Conservation (phyloP, 2,329 filamentous ascomycete species). For the Lizonia empirigonia region DNA sequence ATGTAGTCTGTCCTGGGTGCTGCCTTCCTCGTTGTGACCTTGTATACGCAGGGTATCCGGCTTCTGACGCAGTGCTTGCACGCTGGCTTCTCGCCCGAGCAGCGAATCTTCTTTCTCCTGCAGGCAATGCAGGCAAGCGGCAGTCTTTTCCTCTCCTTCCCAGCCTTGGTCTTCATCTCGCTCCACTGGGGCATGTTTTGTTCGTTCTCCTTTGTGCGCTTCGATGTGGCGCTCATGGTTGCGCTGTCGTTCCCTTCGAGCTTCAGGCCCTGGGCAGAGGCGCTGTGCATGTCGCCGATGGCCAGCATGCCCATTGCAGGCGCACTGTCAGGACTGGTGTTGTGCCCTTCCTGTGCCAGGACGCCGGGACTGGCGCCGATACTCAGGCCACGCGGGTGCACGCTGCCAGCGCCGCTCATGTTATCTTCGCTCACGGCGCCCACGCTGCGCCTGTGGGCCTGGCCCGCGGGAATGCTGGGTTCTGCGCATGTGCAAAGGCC, state of each 20-base stretch:
- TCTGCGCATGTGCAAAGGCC: slow-evolving; percentile 34
- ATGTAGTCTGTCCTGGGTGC: slow-evolving; percentile 97
- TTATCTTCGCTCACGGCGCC: slow-evolving; percentile 42
- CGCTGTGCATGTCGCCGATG: slow-evolving; percentile 39
- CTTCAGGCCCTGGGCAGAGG: slow-evolving; percentile 32
- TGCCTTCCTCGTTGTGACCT: slow-evolving; percentile 91
- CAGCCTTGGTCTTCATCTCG: slow-evolving; percentile 68
- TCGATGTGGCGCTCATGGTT: slow-evolving; percentile 30
- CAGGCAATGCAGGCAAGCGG: slow-evolving; percentile 96
- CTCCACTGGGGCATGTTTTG: slow-evolving; percentile 54
- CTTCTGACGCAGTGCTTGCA: slow-evolving; percentile 96
- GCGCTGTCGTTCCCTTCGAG: slow-evolving; percentile 36
- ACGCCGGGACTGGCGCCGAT: slow-evolving; percentile 40
- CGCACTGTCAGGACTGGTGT: slow-evolving; percentile 46
- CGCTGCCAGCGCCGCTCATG: slow-evolving; percentile 35
- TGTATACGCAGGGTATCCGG: slow-evolving; percentile 95
- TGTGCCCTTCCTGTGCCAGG: slow-evolving; percentile 37
- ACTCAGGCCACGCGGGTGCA: slow-evolving; percentile 39
- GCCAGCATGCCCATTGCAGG: slow-evolving; percentile 38
- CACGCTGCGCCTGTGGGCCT: slow-evolving; percentile 40
- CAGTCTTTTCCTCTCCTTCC: slow-evolving; percentile 91
- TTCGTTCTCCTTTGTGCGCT: slow-evolving; percentile 39
- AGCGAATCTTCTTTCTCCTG: slow-evolving; percentile 95
- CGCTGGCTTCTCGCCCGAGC: slow-evolving; percentile 94
- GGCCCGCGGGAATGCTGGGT: slow-evolving; percentile 21